phyloP scores from a whole-genome alignment of 257 asterid genomes.

The Lycium barbarum region DNA sequence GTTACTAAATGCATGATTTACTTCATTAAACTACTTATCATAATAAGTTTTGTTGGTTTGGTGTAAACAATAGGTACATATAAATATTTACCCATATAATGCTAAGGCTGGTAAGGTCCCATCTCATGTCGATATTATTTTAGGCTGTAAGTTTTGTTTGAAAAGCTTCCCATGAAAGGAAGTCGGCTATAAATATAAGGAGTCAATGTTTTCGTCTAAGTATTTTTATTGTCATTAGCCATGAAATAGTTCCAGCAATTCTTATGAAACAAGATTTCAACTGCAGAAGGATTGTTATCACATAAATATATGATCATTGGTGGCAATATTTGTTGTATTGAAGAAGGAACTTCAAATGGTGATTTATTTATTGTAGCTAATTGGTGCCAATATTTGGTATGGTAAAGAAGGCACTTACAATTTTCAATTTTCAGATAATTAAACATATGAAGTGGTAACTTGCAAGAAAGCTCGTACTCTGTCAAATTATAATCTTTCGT shows the following conservation, averaged over 20 bases:
- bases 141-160: not conserved
- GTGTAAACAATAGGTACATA: too few species aligned
- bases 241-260: too few species aligned
- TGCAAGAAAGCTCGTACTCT: not conserved
- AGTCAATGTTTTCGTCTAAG: not conserved
- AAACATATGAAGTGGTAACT: conserved; percentile 6
- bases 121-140: too few species aligned
- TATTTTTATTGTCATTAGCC: too few species aligned
- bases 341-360: not conserved
- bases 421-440: too few species aligned
- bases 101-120: too few species aligned
- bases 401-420: not conserved
- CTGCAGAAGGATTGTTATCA: too few species aligned
- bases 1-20: too few species aligned
- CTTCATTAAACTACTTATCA: too few species aligned
- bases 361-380: too few species aligned
- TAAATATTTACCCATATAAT: too few species aligned
- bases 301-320: not conserved
- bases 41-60: too few species aligned
- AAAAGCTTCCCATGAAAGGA: not conserved
- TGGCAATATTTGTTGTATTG: not conserved
- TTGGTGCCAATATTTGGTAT: not conserved
- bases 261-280: not conserved
- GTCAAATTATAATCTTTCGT: not conserved
- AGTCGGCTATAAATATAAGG: not conserved